These are phyloP conservation scores for Aegilops umbellulata DNA, from an alignment of 176 grass and related monocot genomes.

Conservation along the genomic window DNA sequence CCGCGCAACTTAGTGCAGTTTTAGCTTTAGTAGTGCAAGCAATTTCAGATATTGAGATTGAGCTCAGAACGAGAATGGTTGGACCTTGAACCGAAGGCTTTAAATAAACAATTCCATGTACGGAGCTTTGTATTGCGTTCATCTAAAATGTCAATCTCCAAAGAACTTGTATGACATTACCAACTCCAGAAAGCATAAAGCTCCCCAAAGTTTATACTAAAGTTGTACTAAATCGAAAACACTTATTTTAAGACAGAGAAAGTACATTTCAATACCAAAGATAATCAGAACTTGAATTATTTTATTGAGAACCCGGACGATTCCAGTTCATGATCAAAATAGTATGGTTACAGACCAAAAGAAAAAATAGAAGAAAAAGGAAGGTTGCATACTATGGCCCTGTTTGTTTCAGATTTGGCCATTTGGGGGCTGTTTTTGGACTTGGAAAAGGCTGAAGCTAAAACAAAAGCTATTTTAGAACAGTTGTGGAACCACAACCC, in stretches of 20 bases:
- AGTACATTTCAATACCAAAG: background rate
- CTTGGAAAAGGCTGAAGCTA: too few relatives aligned
- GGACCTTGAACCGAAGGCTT: background rate
- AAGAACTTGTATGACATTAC: background rate
- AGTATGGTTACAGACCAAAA: conserved; percentile 6
- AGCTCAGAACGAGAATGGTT: background rate
- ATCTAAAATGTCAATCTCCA: too few relatives aligned
- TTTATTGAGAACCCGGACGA: conserved; percentile 10
- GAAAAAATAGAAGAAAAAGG: conserved; percentile 23
- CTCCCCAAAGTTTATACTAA: background rate
- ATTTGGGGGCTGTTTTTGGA: too few relatives aligned
- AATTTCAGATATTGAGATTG: background rate
- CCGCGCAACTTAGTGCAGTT: background rate
- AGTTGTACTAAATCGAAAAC: too few relatives aligned
- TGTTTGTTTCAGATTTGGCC: too few relatives aligned
- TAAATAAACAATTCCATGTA: background rate
- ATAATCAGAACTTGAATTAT: background rate
- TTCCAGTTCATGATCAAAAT: conserved; percentile 29
- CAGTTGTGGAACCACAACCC: too few relatives aligned
- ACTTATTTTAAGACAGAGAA: background rate
- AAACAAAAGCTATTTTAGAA: too few relatives aligned
- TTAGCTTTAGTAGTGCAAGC: background rate
- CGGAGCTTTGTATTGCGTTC: background rate
- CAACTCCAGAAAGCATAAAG: background rate
- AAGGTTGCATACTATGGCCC: background rate